Base-by-base conservation (phyloP, 331 rosid genomes). In the Rhamnella rubrinervis region DNA sequence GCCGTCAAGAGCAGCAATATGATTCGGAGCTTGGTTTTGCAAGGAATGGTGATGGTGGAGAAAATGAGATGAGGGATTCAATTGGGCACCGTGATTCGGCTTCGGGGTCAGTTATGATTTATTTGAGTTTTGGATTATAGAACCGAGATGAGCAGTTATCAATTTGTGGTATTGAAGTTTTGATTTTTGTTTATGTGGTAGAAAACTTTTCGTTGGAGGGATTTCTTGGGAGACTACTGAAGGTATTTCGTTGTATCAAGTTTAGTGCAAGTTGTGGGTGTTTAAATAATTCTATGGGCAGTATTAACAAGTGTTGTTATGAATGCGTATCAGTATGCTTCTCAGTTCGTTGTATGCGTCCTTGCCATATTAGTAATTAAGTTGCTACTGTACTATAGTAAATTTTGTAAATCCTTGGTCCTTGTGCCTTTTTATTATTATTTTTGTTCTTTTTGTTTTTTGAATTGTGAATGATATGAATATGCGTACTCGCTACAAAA, bases 181-280 rank as follows among this genome's bases (percentile, higher is more conserved):
- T 44, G 18, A 26, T 16, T 64, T 39, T 44, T 25, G 38, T 50
- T 73, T 60, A 25, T 78, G 56, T 74, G 47, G 59, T 66, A 85
- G 93, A 46, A 87, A 87, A 65, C 93, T 85, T 25, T 87, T 87
- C 37, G 90, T 85, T 56, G 93, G 93, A 63, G 90, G 90, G 66
- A 76, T 87, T 66, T 83, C 90, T 18, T 85, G 88, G 93, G 90
- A 83, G 63, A 87, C 93, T 19, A 78, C 80, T 62, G 79, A 85
- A 83, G 90, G 93, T 87, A 80, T 66, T 47, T 63, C 14, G 35
- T 31, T 31, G 5, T 31, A 31, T 31, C 35, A 31, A 31, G 5
- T 31, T 31, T 31, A 4, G 35, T 31, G 35, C 35, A 31, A 11
- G 47, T 40, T 40, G 47, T 40, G 47, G 47, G 13, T 40, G 47